phyloP scores from a whole-genome alignment of 163 green algal genomes.

The Volvox carteri region DNA sequence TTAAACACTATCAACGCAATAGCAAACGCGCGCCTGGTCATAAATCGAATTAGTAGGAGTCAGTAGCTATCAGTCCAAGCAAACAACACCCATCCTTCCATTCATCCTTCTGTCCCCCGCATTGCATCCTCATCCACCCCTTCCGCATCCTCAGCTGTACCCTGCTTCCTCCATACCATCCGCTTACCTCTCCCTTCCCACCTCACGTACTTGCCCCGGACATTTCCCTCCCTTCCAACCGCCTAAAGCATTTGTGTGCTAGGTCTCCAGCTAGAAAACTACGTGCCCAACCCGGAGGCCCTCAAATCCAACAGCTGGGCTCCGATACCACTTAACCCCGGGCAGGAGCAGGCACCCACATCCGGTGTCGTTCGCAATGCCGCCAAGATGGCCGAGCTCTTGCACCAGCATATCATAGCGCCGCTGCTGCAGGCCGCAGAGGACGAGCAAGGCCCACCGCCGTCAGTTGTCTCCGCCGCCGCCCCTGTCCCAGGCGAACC shows the following conservation, averaged over 20 bases:
- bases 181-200: not conserved
- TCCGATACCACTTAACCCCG: not conserved
- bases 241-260: conserved; percentile 21
- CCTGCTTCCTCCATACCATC: no score
- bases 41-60: no score
- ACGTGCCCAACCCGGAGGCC: not conserved
- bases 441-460: conserved; percentile 19
- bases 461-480: not conserved
- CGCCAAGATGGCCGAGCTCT: conserved; percentile 22
- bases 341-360: not conserved
- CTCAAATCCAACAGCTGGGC: conserved; percentile 34
- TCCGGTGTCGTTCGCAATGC: not conserved
- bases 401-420: conserved; percentile 22
- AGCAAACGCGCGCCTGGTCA: no score
- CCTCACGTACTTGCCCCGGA: not conserved
- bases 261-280: conserved; percentile 53
- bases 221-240: not conserved
- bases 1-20: no score
- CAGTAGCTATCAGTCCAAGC: no score
- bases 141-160: no score
- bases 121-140: no score
- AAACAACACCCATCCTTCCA: no score
- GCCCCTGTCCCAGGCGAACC: no score
- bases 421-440: conserved; percentile 29
- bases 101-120: no score